These are phyloP conservation scores for Penicillium lividum DNA, from an alignment of 495 filamentous ascomycete genomes.

Conservation along the genomic window DNA sequence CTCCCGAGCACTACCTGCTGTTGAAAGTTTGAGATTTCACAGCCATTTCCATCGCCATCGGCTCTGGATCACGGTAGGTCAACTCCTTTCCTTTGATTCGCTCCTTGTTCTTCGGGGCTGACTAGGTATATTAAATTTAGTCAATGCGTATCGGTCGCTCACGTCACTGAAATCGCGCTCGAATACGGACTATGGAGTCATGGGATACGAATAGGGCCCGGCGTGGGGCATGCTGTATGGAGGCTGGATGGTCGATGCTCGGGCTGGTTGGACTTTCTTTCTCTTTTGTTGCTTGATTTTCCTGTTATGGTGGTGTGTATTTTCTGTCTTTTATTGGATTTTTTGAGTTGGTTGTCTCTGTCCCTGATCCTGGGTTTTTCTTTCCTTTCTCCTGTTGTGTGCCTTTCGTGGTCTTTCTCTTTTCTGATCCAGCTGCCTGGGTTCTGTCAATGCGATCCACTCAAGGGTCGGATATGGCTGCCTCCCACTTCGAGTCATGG, in stretches of 20 bases:
- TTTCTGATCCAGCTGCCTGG: not conserved
- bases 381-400: not conserved
- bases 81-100: not conserved
- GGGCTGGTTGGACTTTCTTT: not conserved
- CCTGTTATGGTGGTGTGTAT: not conserved
- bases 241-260: not conserved
- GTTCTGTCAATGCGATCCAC: not conserved
- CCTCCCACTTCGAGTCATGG: not conserved
- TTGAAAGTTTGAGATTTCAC: not conserved
- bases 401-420: not conserved
- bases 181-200: not conserved
- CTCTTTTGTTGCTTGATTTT: not conserved
- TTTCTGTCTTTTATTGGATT: not conserved
- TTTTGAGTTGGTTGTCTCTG: not conserved
- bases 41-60: not conserved
- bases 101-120: not conserved
- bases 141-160: not conserved
- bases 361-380: not conserved
- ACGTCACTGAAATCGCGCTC: not conserved
- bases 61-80: not conserved
- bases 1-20: not conserved
- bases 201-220: not conserved
- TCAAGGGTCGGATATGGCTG: not conserved
- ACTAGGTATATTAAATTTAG: not conserved
- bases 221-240: not conserved